phyloP scores from a whole-genome alignment of 2,329 filamentous ascomycete species.

The Pseudocercospora vitis region DNA sequence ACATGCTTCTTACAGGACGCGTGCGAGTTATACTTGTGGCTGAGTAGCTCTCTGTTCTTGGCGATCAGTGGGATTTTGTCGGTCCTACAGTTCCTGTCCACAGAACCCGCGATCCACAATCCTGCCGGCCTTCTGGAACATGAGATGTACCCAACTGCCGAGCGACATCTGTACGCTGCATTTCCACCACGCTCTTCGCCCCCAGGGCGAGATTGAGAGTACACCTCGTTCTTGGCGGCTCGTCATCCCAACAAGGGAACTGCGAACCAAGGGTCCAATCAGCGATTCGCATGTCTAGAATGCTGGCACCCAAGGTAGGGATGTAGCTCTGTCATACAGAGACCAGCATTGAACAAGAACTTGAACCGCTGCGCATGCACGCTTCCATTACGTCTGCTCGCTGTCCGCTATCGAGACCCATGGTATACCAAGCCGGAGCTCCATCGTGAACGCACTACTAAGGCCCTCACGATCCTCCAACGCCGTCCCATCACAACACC shows the following conservation, averaged over 20 bases:
- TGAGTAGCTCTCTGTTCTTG: slow-evolving; percentile 5
- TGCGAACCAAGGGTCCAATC: slow-evolving; percentile 2
- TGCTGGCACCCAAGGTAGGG: slow-evolving; percentile 4
- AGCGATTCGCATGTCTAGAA: slow-evolving; percentile 2
- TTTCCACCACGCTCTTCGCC: too few relatives aligned
- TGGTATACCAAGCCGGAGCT: not conserved
- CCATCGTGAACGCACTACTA: not conserved
- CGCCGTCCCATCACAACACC: not conserved
- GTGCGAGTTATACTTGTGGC: slow-evolving; percentile 1
- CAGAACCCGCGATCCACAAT: not conserved
- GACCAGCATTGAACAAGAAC: slow-evolving; percentile 7
- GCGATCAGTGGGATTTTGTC: not conserved
- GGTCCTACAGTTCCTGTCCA: not conserved
- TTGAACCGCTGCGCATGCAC: not conserved
- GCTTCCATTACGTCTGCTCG: not conserved
- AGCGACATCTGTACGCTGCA: not conserved
- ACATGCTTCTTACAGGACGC: not conserved
- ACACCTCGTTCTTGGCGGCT: slow-evolving; percentile 1
- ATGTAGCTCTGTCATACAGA: slow-evolving; percentile 3
- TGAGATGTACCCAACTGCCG: not conserved
- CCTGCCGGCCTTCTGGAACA: not conserved
- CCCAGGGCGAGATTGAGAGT: not conserved
- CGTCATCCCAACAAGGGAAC: slow-evolving; percentile 6
- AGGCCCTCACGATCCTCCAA: not conserved
- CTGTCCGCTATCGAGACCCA: not conserved